These are phyloP conservation scores for Rhodotorula graminis DNA, from an alignment of 768 basidiomycete genomes.

Conservation along the genomic window DNA sequence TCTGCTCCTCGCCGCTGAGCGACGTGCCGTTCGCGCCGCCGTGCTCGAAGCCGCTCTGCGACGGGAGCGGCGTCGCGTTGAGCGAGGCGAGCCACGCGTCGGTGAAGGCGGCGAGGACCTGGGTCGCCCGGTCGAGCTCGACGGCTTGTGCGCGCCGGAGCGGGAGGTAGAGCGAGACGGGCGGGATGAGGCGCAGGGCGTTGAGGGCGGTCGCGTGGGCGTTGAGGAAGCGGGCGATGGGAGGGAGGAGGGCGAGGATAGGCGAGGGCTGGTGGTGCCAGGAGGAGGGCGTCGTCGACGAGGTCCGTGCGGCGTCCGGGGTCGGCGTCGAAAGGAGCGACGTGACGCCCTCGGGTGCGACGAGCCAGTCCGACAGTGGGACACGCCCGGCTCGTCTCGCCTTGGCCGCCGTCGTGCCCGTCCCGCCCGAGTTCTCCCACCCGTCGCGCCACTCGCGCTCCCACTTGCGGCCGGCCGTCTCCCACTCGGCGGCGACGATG, in stretches of 20 bases:
- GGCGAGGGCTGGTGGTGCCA: slow-evolving; percentile 29
- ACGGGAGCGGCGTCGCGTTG: background rate
- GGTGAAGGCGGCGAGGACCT: slow-evolving; percentile 34
- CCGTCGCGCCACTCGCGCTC: slow-evolving; percentile 35
- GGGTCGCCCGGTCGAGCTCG: slow-evolving; percentile 32
- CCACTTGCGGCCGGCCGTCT: slow-evolving; percentile 25
- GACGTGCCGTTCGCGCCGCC: background rate
- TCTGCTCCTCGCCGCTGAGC: slow-evolving; percentile 5
- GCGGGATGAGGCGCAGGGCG: slow-evolving; percentile 33
- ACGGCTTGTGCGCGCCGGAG: slow-evolving; percentile 7
- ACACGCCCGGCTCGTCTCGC: background rate
- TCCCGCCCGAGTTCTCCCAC: slow-evolving; percentile 20
- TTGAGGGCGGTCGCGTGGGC: slow-evolving; percentile 32
- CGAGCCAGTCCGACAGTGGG: slow-evolving; percentile 33
- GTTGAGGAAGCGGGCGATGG: slow-evolving; percentile 38
- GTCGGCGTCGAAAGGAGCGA: slow-evolving; percentile 15
- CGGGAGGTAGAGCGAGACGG: slow-evolving; percentile 6
- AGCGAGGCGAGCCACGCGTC: slow-evolving; percentile 31
- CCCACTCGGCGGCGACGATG: slow-evolving; percentile 19
- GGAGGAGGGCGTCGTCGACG: background rate
- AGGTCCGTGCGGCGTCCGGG: background rate
- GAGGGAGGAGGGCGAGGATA: slow-evolving; percentile 27
- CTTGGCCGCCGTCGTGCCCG: background rate
- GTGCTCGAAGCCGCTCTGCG: background rate
- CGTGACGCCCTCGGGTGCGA: slow-evolving; percentile 28